A percentile compares a stretch with the other conserved stretches of the same genome.
phyloP scores from a whole-genome alignment of 139 green algal genomes.

The Volvox reticuliferus region DNA sequence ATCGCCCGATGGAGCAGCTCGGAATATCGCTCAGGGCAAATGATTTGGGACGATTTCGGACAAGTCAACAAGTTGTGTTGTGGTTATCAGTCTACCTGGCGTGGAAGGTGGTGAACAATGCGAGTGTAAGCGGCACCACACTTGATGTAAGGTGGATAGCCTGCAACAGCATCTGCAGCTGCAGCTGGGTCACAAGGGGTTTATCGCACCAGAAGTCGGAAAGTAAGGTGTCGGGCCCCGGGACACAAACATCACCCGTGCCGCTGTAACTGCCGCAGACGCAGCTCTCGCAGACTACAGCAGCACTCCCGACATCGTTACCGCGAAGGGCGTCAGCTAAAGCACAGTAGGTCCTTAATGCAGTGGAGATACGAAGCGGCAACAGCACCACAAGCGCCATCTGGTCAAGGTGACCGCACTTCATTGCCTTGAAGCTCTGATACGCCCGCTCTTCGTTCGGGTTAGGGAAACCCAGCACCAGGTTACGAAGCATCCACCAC shows the following conservation, averaged over 20 bases:
- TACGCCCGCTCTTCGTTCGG: neutral
- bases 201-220: neutral
- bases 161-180: neutral
- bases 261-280: neutral
- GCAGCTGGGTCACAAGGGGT: neutral
- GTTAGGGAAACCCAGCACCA: neutral
- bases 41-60: no score
- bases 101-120: neutral
- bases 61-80: neutral
- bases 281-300: neutral
- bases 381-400: neutral
- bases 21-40: no score
- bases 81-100: neutral
- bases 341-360: neutral
- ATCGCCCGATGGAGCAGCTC: neutral
- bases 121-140: neutral
- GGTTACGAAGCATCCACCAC: neutral
- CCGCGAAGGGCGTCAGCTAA: neutral
- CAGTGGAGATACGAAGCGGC: neutral
- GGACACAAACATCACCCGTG: no score
- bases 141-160: neutral
- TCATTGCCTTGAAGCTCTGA: constrained; percentile 15
- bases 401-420: neutral
- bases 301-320: neutral
- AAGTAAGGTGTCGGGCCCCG: no score